A percentile compares a stretch with the other conserved stretches of the same genome.
Conservation (phyloP, 352 stramenopile genomes). For the Pythium grandisporangium region DNA sequence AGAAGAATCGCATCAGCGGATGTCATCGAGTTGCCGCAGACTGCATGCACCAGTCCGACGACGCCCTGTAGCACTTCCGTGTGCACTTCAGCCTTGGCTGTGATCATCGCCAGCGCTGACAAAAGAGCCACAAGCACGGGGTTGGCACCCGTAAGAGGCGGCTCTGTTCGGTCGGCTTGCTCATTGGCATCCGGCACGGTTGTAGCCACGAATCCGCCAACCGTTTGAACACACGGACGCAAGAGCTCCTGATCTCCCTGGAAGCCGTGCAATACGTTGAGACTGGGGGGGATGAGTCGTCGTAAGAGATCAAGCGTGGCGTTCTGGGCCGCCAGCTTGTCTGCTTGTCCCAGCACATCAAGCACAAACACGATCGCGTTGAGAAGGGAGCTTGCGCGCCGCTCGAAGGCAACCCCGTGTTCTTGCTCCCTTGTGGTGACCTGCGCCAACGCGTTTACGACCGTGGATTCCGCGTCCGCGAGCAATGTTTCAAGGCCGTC, state of each 20-base stretch:
- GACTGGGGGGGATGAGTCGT: conserved; percentile 7
- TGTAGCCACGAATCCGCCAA: too few relatives aligned
- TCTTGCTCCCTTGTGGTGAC: too few relatives aligned
- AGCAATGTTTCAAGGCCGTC: conserved; percentile 2
- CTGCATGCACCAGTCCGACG: conserved; percentile 28
- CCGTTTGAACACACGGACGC: too few relatives aligned
- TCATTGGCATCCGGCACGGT: too few relatives aligned
- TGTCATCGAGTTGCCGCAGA: conserved; percentile 53
- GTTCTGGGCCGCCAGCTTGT: neutral
- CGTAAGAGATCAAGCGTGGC: conserved; percentile 1
- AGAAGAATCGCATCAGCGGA: conserved; percentile 48
- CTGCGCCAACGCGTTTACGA: neutral
- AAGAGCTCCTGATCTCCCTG: too few relatives aligned
- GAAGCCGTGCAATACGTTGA: conserved; percentile 7
- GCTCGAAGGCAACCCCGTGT: neutral
- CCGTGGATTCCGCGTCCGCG: conserved; percentile 7
- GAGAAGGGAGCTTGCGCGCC: neutral
- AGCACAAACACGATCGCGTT: conserved; percentile 7
- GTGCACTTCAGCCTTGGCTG: conserved; percentile 15
- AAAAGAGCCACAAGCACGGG: conserved; percentile 43
- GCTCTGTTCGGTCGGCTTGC: too few relatives aligned
- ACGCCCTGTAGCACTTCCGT: conserved; percentile 21
- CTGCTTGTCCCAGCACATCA: conserved; percentile 4
- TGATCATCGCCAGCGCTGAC: conserved; percentile 25
- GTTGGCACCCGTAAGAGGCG: too few relatives aligned